Evolutionary conservation across 768 basidiomycete genomes (phyloP).

Genomic region (Psilocybe sp.): DNA sequence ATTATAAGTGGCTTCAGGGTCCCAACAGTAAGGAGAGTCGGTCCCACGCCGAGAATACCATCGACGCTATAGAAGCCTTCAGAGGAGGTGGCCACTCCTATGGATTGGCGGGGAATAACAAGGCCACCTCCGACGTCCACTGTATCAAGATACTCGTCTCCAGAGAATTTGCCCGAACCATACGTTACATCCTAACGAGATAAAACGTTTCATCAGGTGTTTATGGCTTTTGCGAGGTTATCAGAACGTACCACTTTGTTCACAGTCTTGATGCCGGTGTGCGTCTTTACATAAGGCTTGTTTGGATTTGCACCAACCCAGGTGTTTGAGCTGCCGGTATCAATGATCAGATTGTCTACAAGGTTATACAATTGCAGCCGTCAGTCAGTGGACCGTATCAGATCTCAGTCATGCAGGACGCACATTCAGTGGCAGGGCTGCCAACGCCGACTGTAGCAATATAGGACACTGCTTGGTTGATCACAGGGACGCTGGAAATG

Average conservation of each 20-base stretch:
- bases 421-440: conserved; percentile 47
- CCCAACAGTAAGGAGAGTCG: conserved; percentile 8
- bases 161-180: conserved; percentile 56
- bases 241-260: conserved; percentile 36
- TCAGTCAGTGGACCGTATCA: too few relatives aligned
- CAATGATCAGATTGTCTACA: conserved; percentile 47
- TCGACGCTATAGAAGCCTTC: conserved; percentile 49
- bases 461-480: conserved; percentile 34
- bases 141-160: conserved; percentile 35
- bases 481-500: conserved; percentile 25
- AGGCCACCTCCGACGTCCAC: conserved; percentile 48
- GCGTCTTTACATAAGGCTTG: conserved; percentile 37
- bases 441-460: conserved; percentile 47
- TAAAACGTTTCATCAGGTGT: background rate
- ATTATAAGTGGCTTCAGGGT: conserved; percentile 13
- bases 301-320: conserved; percentile 54
- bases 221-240: background rate
- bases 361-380: too few relatives aligned
- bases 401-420: conserved; percentile 8
- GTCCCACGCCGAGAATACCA: conserved; percentile 25
- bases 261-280: conserved; percentile 39
- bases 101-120: conserved; percentile 51
- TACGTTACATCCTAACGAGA: conserved; percentile 44
- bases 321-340: conserved; percentile 71
- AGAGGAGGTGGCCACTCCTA: conserved; percentile 50